Evolutionary conservation across 2,329 filamentous ascomycete species (phyloP).

Genomic region (Myriosclerotinia scirpicola): DNA sequence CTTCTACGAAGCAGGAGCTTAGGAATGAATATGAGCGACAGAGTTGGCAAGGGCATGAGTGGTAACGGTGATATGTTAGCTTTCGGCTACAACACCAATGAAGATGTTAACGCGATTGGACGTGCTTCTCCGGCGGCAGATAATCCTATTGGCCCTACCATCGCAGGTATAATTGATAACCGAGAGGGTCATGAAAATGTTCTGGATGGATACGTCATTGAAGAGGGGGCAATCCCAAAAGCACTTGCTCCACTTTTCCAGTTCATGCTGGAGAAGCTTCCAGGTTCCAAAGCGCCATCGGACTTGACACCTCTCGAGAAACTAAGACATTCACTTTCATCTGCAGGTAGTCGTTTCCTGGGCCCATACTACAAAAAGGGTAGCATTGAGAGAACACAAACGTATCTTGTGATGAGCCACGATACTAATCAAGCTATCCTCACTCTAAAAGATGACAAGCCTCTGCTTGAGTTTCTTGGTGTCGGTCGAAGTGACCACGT

Average conservation of each 20-base stretch:
- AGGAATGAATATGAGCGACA: conserved; percentile 57
- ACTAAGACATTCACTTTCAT: conserved; percentile 50
- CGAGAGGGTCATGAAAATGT: conserved; percentile 53
- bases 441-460: conserved; percentile 59
- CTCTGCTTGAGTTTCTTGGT: conserved; percentile 59
- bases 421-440: conserved; percentile 56
- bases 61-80: conserved; percentile 67
- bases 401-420: conserved; percentile 55
- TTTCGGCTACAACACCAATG: conserved; percentile 63
- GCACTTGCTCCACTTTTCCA: conserved; percentile 58
- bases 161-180: conserved; percentile 62
- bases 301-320: conserved; percentile 45
- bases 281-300: conserved; percentile 47
- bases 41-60: conserved; percentile 60
- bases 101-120: conserved; percentile 57
- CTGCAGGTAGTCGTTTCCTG: conserved; percentile 54
- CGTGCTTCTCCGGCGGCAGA: conserved; percentile 50
- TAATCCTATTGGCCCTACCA: conserved; percentile 60
- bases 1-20: conserved; percentile 59
- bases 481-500: conserved; percentile 58
- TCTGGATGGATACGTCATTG: conserved; percentile 61
- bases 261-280: conserved; percentile 55
- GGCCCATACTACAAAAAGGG: conserved; percentile 58
- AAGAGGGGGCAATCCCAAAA: conserved; percentile 61
- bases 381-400: conserved; percentile 59